Evolutionary conservation across 2,329 filamentous ascomycete genomes (phyloP), one percentile per base, ranked within the genome.

Genomic region (Ceratocystis eucalypticola): DNA sequence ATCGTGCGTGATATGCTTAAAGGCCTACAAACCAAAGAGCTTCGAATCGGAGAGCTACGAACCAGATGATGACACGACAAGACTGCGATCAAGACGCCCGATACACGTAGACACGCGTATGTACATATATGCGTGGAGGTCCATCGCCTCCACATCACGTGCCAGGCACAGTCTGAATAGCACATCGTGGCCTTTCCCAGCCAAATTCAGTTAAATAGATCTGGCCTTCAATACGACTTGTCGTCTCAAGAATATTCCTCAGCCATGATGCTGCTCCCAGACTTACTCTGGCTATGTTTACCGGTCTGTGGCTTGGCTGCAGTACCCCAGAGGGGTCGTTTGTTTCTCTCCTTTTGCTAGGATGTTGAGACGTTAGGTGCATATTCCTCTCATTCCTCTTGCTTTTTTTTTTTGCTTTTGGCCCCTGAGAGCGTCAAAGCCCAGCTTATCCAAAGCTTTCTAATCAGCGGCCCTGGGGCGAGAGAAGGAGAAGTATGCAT

Each of bases 401-500:
- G 6, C 6, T 12, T 55, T 12, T 22, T 15, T 55, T 25, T 15
- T 25, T 12, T 15, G 12, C 25, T 30, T 55, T 20, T 37, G 30
- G 12, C 55, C 55, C 55, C 55, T 59, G 55, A 59, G 55, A 37
- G 33, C 15, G 55, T 59, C 25, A 59, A 59, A 59, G 55, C 55
- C 55, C 28, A 37, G 55, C 55, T 37, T 59, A 59, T 30, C 55
- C 55, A 59, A 33, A 37, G 55, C 55, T 59, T 59, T 30, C 55
- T 59, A 59, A 59, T 59, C 55, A 59, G 55, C 20, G 50, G 25
- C 3, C 28, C 55, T 37, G 28, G 55, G 25, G 6, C 53, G 5
- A 55, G 53, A 57, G 53, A 57, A 30, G 22, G 48, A 53, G 48
- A 53, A 53, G 48, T 15, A 59, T 59, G 55, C 55, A 59, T 59